Conservation (phyloP, 176 grass and related monocot species). For the Carex kokanica region DNA sequence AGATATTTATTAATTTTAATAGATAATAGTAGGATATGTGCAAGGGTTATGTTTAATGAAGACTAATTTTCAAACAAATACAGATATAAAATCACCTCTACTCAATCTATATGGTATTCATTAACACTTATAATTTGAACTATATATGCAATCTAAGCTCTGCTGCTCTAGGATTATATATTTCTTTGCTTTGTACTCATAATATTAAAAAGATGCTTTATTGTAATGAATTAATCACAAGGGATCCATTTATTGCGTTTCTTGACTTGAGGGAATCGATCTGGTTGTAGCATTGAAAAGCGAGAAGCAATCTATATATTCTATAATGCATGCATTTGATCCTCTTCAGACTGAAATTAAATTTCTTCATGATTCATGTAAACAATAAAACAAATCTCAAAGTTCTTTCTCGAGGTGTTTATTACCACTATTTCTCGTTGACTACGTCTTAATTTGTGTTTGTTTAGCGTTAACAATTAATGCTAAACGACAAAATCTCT, state of each 20-base stretch:
- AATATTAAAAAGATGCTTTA: neutral
- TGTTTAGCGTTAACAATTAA: neutral
- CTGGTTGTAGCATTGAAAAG: neutral
- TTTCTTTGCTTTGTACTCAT: neutral
- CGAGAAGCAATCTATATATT: neutral
- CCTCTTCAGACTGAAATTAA: neutral
- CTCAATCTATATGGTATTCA: too few species aligned
- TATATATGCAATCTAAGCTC: neutral
- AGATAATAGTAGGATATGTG: too few species aligned
- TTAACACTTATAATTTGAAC: too few species aligned
- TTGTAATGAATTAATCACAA: neutral
- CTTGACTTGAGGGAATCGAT: neutral
- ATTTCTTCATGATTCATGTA: neutral
- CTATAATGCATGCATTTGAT: neutral
- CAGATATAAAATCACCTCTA: too few species aligned
- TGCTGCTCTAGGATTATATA: neutral
- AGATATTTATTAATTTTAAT: too few species aligned
- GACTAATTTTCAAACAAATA: too few species aligned
- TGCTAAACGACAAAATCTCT: neutral
- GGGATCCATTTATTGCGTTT: neutral
- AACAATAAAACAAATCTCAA: neutral
- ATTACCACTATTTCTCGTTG: neutral
- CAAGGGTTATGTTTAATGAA: too few species aligned
- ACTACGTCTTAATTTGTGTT: conserved; percentile 5
- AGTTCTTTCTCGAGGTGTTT: neutral